phyloP scores from a whole-genome alignment of 2,329 filamentous ascomycete species.

The Pseudogymnoascus sp. region DNA sequence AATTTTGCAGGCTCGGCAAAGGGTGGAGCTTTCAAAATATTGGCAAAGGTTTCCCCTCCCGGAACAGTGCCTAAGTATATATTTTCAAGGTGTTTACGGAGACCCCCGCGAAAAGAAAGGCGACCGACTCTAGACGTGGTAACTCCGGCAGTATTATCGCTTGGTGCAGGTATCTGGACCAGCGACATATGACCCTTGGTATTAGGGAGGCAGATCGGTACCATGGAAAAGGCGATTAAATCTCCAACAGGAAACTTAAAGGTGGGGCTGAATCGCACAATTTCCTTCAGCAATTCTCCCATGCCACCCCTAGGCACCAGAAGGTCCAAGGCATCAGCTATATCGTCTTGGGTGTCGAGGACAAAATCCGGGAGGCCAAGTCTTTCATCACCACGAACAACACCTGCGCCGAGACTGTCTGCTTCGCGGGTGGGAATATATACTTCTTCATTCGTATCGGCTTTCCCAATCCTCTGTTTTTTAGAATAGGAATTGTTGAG shows the following conservation, averaged over 20 bases:
- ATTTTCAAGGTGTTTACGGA: conserved; percentile 15
- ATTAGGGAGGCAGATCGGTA: conserved; percentile 10
- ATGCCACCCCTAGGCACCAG: conserved; percentile 14
- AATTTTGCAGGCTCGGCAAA: background rate
- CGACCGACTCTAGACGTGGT: conserved; percentile 18
- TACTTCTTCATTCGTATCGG: conserved; percentile 18
- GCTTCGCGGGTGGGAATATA: conserved; percentile 17
- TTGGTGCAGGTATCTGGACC: conserved; percentile 22
- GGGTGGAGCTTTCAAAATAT: background rate
- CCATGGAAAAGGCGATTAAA: conserved; percentile 18
- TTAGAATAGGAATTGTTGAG: background rate
- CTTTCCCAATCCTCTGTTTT: background rate
- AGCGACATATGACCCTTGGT: conserved; percentile 3
- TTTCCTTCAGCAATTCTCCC: conserved; percentile 12
- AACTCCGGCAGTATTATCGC: conserved; percentile 20
- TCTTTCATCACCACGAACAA: conserved; percentile 14
- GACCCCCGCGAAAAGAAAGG: conserved; percentile 15
- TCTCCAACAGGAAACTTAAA: conserved; percentile 19
- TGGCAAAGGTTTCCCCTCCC: background rate
- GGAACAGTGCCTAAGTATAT: background rate
- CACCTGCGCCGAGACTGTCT: conserved; percentile 19
- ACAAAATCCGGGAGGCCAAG: conserved; percentile 17
- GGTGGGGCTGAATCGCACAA: conserved; percentile 16
- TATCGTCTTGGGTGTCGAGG: conserved; percentile 17
- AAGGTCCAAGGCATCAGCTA: conserved; percentile 16